Evolutionary conservation across 441 rosid species (phyloP).

Genomic region (Corymbia citriodora): DNA sequence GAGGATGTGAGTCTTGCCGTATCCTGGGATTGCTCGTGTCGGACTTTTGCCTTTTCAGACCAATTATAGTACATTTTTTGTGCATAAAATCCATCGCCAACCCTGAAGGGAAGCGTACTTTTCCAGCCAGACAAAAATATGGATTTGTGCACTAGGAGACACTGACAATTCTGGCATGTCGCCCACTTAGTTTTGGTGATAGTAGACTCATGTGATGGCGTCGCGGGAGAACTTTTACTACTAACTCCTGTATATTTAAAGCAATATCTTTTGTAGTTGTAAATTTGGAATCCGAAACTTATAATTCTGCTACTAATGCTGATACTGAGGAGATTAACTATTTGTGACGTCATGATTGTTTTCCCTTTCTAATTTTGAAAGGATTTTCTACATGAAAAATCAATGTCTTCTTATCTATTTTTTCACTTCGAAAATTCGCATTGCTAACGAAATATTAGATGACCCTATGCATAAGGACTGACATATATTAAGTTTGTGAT

Average conservation of each 20-base stretch:
- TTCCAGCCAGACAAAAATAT: not conserved
- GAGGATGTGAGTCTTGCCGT: not conserved
- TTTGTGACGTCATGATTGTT: rapidly evolving
- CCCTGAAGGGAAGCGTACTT: not conserved
- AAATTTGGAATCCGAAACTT: not conserved
- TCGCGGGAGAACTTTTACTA: not conserved
- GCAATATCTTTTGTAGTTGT: too few relatives aligned
- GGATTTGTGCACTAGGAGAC: not conserved
- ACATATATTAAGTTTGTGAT: not conserved
- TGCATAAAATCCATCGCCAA: too few relatives aligned
- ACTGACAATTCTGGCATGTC: not conserved
- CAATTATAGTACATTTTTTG: too few relatives aligned
- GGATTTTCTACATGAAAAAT: too few relatives aligned
- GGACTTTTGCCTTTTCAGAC: too few relatives aligned
- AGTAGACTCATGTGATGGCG: too few relatives aligned
- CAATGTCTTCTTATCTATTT: rapidly evolving
- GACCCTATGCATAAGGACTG: not conserved
- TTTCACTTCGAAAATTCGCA: too few relatives aligned
- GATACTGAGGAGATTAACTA: not conserved
- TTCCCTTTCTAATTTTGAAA: not conserved
- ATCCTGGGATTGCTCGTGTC: too few relatives aligned
- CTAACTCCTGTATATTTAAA: not conserved
- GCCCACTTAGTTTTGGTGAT: not conserved
- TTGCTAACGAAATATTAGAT: not conserved
- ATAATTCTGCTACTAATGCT: not conserved